Evolutionary conservation across 306 rosid genomes (phyloP).

Genomic region (Argentina anserina): DNA sequence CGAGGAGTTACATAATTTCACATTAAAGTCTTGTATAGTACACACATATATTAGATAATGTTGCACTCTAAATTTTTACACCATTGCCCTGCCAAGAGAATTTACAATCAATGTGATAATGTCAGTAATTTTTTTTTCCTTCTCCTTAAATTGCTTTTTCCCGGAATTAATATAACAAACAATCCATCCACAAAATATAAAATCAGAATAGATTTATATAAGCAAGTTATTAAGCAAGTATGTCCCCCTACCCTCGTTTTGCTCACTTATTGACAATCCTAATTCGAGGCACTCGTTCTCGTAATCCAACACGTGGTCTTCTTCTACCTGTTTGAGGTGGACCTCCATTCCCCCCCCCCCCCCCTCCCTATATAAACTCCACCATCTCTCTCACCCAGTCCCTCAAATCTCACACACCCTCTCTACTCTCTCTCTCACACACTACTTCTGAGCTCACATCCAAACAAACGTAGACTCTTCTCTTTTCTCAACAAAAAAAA

Average conservation of each 20-base stretch:
- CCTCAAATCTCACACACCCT: background rate
- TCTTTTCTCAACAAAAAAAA: background rate
- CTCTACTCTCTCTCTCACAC: slow-evolving; percentile 11
- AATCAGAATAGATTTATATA: background rate
- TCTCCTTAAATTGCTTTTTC: slow-evolving; percentile 31
- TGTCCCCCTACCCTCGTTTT: slow-evolving; percentile 30
- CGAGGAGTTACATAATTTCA: too few species aligned
- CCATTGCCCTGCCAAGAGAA: background rate
- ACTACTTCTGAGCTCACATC: background rate
- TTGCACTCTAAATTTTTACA: too few species aligned
- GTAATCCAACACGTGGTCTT: slow-evolving; percentile 73
- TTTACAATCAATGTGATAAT: background rate
- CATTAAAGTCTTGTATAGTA: too few species aligned
- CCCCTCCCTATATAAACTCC: slow-evolving; percentile 39
- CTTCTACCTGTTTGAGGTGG: slow-evolving; percentile 39
- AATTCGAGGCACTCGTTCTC: slow-evolving; percentile 29
- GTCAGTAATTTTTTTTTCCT: slow-evolving; percentile 11
- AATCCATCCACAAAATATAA: background rate
- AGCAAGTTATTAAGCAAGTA: slow-evolving; percentile 29
- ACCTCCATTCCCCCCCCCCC: slow-evolving; percentile 22
- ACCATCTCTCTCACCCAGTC: slow-evolving; percentile 17
- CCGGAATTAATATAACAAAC: background rate
- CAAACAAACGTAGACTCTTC: background rate
- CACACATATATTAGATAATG: too few species aligned
- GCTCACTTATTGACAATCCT: slow-evolving; percentile 44